phyloP scores from a whole-genome alignment of 2,329 filamentous ascomycete genomes.

The Falciphora oryzae region DNA sequence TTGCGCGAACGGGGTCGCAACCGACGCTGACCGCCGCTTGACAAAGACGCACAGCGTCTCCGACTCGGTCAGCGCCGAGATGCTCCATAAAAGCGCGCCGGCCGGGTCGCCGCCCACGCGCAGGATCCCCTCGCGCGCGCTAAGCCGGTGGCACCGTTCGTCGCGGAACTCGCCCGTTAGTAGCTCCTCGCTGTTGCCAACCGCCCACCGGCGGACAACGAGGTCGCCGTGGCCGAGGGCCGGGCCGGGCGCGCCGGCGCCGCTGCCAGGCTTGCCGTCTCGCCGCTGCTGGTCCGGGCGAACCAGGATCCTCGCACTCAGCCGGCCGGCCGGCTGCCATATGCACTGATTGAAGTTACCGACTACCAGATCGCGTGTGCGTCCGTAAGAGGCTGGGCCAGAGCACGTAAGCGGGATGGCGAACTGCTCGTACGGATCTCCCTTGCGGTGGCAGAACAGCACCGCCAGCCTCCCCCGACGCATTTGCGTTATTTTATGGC shows the following conservation, averaged over 20 bases:
- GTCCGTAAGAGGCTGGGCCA: not conserved
- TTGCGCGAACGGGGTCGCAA: not conserved
- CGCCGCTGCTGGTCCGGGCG: not conserved
- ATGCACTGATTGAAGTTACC: constrained; percentile 7
- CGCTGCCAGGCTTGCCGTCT: not conserved
- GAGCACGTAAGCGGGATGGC: constrained; percentile 7
- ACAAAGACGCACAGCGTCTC: constrained; percentile 8
- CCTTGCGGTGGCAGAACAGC: constrained; percentile 9
- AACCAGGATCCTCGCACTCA: not conserved
- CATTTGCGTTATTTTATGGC: not conserved
- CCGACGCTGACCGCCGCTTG: not conserved
- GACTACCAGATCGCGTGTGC: constrained; percentile 3
- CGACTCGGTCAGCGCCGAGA: constrained; percentile 8
- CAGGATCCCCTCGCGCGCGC: constrained; percentile 4
- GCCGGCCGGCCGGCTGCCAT: not conserved
- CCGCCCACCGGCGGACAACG: constrained; percentile 7
- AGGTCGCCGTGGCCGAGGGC: constrained; percentile 7
- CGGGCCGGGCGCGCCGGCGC: not conserved
- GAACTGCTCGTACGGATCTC: constrained; percentile 8
- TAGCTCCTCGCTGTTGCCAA: constrained; percentile 10
- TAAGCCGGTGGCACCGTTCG: not conserved
- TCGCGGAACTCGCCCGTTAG: constrained; percentile 5
- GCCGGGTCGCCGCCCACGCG: not conserved
- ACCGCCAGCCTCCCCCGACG: constrained; percentile 6
- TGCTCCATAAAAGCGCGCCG: constrained; percentile 7